Evolutionary conservation across 495 filamentous ascomycete species (phyloP), one percentile per base, ranked within the genome.

Genomic region (Hypoxylon subgilvum): DNA sequence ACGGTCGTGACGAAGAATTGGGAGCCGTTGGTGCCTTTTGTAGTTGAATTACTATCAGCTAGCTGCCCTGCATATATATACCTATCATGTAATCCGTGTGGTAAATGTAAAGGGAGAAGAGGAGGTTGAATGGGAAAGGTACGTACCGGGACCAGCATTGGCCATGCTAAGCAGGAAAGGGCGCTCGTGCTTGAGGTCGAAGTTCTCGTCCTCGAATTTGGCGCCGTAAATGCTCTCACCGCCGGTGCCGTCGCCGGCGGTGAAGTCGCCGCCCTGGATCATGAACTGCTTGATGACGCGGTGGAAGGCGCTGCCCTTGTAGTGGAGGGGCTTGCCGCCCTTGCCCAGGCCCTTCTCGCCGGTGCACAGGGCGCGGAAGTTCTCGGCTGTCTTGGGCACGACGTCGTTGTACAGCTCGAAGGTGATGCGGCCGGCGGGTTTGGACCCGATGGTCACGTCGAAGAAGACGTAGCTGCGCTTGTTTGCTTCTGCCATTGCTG

Each of bases 241-340:
- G 48, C 94, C 94, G 18, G 95, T 97, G 48, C 94, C 90, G 72
- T 99, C 93, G 72, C 86, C 86, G 56, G 84, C 86, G 55, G 94
- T 99, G 81, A 97, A 99, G 77, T 99, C 94, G 76, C 94, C 94
- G 67, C 94, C 94, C 78, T 99, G 94, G 73, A 97, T 89, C 94
- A 99, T 99, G 82, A 99, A 99, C 57, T 87, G 74, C 74, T 96
- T 96, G 79, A 99, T 99, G 64, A 99, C 85, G 54, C 94, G 89
- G 81, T 99, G 94, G 86, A 99, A 99, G 54, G 55, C 70, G 48
- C 88, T 93, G 68, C 88, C 90, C 76, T 94, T 91, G 87, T 91
- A 99, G 73, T 87, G 88, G 52, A 99, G 80, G 31, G 87, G 88
- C 77, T 95, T 92, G 70, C 92, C 92, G 50, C 83, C 75, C 63